These are phyloP conservation scores for Parathielavia appendiculata DNA, from an alignment of 495 filamentous ascomycete species.

Conservation along the genomic window DNA sequence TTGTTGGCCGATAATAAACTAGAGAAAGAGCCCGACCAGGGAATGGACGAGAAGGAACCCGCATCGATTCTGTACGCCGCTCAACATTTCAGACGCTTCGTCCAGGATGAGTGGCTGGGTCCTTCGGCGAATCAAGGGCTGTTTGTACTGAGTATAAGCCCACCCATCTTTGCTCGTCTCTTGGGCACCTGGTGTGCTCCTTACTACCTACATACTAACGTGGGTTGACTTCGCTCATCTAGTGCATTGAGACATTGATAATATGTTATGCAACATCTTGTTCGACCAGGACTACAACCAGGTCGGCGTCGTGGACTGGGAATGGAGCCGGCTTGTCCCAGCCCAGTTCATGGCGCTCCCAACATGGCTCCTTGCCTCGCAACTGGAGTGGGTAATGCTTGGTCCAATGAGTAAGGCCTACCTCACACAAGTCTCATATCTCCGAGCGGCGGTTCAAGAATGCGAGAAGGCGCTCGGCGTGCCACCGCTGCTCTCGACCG, in stretches of 20 bases:
- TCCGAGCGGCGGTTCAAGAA: slow-evolving; percentile 1
- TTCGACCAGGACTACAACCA: slow-evolving; percentile 6
- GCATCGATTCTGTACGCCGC: slow-evolving; percentile 3
- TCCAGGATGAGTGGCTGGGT: slow-evolving; percentile 3
- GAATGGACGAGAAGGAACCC: not conserved
- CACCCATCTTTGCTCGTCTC: not conserved
- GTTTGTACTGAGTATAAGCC: slow-evolving; percentile 6
- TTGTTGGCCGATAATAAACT: not conserved
- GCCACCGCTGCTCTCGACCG: not conserved
- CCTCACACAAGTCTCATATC: not conserved
- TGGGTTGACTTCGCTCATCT: too few relatives aligned
- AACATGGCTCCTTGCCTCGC: not conserved
- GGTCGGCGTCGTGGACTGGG: slow-evolving; percentile 8
- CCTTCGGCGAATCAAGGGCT: not conserved
- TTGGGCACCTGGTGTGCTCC: not conserved
- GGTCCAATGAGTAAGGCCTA: not conserved
- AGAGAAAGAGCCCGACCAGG: slow-evolving; percentile 1
- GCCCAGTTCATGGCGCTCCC: slow-evolving; percentile 8
- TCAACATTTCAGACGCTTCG: slow-evolving; percentile 6
- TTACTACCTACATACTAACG: not conserved
- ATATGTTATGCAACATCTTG: not conserved
- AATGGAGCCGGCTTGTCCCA: slow-evolving; percentile 10
- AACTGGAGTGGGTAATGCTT: not conserved
- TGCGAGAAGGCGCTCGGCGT: slow-evolving; percentile 1
- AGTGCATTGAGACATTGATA: slow-evolving; percentile 8